Base-by-base conservation (phyloP, 176 grass and related monocot genomes). In the Carex kokanica region DNA sequence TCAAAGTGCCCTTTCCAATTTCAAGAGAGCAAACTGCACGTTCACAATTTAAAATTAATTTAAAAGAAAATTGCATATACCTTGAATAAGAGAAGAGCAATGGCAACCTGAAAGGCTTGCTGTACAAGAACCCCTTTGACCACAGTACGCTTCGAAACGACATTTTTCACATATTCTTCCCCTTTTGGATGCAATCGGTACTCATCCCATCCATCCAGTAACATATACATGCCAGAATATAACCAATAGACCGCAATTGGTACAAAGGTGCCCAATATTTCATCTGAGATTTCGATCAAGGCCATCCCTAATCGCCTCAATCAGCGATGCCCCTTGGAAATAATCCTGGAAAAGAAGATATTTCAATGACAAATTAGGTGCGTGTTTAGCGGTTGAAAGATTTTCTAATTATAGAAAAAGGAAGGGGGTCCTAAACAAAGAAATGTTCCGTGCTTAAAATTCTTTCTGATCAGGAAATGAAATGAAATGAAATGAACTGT, bases 201-300 rank as follows among this genome's bases (percentile, higher is more conserved):
- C 71, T 91, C 84, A 55, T 97, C 91, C 65, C 92, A 75, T 11
- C 65, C 86, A 25, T 91, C 91, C 62, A 97, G 38, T 61, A 90
- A 49, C 80, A 88, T 52, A 86, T 97, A 93, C 41, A 97, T 17
- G 36, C 91, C 94, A 9, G 94, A 97, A 81, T 97, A 97, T 54
- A 91, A 79, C 94, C 94, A 97, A 81, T 97, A 97, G 70, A 97
- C 94, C 3, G 86, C 91, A 67, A 97, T 91, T 8, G 94, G 94
- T 75, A 97, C 89, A 68, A 97, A 91, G 1, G 94, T 97, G 80
- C 94, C 94, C 52, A 97, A 78, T 86, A 97, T 81, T 83, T 93
- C 94, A 83, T 97, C 94, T 23, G 94, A 91, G 53, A 93, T 85
- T 51, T 83, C 84, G 49, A 65, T 56, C 14, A 90, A 91, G 16